Evolutionary conservation across 2,329 filamentous ascomycete species (phyloP).

Genomic region (Ophiostoma triangulosporum): DNA sequence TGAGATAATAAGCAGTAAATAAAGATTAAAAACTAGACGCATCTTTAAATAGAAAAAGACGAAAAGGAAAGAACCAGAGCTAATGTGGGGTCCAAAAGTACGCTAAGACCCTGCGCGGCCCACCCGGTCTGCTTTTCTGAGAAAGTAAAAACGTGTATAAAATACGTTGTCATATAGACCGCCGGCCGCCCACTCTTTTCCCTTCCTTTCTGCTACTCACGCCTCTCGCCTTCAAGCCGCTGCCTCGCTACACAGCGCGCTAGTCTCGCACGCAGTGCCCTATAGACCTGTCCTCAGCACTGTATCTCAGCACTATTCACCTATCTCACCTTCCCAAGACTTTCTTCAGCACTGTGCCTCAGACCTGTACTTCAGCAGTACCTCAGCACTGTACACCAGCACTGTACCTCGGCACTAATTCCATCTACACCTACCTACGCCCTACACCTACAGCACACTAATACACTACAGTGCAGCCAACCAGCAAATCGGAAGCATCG

Average conservation of each 20-base stretch:
- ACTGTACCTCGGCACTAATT: too few relatives aligned
- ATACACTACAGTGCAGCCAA: background rate
- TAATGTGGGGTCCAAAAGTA: conserved; percentile 3
- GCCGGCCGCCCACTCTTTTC: conserved; percentile 16
- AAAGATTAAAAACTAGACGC: background rate
- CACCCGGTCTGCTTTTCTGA: conserved; percentile 6
- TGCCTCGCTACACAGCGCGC: background rate
- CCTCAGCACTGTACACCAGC: too few relatives aligned
- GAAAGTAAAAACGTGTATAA: conserved; percentile 18
- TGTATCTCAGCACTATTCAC: too few relatives aligned
- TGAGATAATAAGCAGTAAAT: background rate
- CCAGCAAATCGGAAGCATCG: background rate
- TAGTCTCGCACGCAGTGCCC: background rate
- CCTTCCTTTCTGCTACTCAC: conserved; percentile 4
- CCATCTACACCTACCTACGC: too few relatives aligned
- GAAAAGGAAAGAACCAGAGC: conserved; percentile 5
- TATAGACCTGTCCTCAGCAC: too few relatives aligned
- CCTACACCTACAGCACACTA: background rate
- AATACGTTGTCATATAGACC: conserved; percentile 20
- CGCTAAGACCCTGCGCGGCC: conserved; percentile 14
- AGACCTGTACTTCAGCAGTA: too few relatives aligned
- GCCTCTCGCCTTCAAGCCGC: background rate
- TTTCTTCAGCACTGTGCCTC: too few relatives aligned
- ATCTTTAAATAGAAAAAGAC: background rate
- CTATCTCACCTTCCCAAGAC: too few relatives aligned